Evolutionary conservation across 192 early-diverging fungal genomes (phyloP), one percentile per base, ranked within the genome.

Genomic region (Backusella westeae): DNA sequence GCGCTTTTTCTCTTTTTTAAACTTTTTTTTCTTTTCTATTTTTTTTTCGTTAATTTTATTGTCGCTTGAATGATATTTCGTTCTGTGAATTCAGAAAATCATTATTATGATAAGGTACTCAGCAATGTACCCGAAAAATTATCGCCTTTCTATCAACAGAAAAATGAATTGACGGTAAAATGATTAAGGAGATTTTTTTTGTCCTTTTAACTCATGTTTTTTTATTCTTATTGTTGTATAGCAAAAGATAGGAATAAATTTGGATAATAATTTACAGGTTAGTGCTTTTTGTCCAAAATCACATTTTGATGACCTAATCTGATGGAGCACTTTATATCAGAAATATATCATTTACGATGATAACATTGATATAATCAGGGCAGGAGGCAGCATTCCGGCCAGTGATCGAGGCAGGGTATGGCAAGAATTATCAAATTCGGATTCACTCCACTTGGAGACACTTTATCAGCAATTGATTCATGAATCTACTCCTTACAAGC

Each of bases 371-470:
- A 88, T 90, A 74, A 84, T 96, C n/a, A 87, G 90, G 42, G 83
- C 82, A 49, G 96, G 96, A 63, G 56, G 56, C 17, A 49, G 46
- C 4, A 86, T 98, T 23, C 96, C 96, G 2, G 80, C 86, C 17
- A 85, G 90, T 46, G 79, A 97, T 67, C 92, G 96, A 68, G 96
- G 96, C 38, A 85, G 91, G 66, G 89, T 96, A 41, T 97, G 96
- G 96, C 94, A 93, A 81, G 88, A 92, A 42, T 91, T 98, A 87
- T 91, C 90, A 41, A 91, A 92, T 72, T 93, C 93, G 52, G 92
- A 92, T 67, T 90, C 88, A 8, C 90, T 89, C n/a, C 89, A 91
- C 66, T 82, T 97, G 72, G 95, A 96, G 82, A 87, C 89, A 0
- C 87, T 93, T 36, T 98, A 95, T 82, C 80, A 89, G 32, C 92